Conservation (phyloP, 2,329 filamentous ascomycete species). For the Ophiocordyceps camponoti-floridani region DNA sequence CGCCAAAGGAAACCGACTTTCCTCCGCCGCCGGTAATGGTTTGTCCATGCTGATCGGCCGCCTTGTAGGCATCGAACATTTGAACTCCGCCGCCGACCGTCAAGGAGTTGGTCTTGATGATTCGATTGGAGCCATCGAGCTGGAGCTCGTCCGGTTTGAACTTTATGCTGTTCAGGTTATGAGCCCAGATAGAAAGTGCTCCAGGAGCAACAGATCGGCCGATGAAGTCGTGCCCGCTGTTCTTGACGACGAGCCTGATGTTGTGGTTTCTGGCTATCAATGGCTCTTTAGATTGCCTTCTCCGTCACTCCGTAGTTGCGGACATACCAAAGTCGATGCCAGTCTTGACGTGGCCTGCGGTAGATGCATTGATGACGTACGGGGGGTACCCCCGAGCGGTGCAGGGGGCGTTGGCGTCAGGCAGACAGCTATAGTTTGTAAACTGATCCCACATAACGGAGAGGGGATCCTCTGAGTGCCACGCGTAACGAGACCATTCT, state of each 20-base stretch:
- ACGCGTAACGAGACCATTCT: slow-evolving; percentile 12
- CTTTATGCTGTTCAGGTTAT: slow-evolving; percentile 21
- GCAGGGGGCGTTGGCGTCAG: slow-evolving; percentile 17
- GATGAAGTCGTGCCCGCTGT: slow-evolving; percentile 23
- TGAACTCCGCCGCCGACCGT: slow-evolving; percentile 34
- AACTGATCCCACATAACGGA: slow-evolving; percentile 21
- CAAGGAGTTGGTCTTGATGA: slow-evolving; percentile 28
- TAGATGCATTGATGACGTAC: slow-evolving; percentile 17
- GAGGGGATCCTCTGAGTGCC: slow-evolving; percentile 11
- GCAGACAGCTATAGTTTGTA: slow-evolving; percentile 32
- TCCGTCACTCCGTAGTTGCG: slow-evolving; percentile 2
- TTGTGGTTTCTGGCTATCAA: slow-evolving; percentile 19
- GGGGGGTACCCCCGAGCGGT: slow-evolving; percentile 14
- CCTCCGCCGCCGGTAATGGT: slow-evolving; percentile 36
- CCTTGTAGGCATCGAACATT: slow-evolving; percentile 27
- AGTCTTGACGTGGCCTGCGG: slow-evolving; percentile 13
- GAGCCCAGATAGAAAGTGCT: slow-evolving; percentile 35
- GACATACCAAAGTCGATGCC: slow-evolving; percentile 23
- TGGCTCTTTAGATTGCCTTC: background rate
- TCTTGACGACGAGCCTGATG: slow-evolving; percentile 22
- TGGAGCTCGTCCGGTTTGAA: slow-evolving; percentile 21
- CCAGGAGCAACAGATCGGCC: slow-evolving; percentile 29
- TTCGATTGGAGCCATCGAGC: slow-evolving; percentile 10
- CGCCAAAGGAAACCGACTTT: slow-evolving; percentile 38
- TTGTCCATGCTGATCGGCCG: slow-evolving; percentile 23